Percentiles rank a stretch among this genome's conserved stretches.
Evolutionary conservation across 345 rosid species (phyloP).

Genomic region (Salix viminalis): DNA sequence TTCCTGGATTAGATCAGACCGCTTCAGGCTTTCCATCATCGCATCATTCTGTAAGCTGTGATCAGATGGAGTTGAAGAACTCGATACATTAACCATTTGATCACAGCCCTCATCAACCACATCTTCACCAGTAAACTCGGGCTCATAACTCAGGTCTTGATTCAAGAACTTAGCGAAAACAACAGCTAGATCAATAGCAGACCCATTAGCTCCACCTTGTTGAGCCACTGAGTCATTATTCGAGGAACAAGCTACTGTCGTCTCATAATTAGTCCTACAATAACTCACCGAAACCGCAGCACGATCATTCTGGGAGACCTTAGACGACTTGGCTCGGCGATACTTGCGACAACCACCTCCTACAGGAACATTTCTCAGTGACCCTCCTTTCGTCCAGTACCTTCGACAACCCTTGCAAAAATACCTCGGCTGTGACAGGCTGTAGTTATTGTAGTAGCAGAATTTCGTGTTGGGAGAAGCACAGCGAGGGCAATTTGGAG

Average conservation of each 20-base stretch:
- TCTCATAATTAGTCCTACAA: conserved; percentile 15
- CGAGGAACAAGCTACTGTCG: neutral
- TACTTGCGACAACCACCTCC: conserved; percentile 85
- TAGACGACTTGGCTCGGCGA: conserved; percentile 45
- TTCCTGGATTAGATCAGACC: conserved; percentile 3
- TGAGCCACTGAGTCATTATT: neutral
- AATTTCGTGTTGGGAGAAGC: conserved; percentile 83
- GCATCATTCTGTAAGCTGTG: conserved; percentile 8
- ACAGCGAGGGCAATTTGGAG: conserved; percentile 84
- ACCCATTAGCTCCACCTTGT: neutral
- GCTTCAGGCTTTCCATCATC: conserved; percentile 10
- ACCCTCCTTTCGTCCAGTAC: conserved; percentile 92
- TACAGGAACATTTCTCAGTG: conserved; percentile 72
- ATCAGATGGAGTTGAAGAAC: conserved; percentile 14
- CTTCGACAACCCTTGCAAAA: conserved; percentile 78
- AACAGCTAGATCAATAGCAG: conserved; percentile 63
- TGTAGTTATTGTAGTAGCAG: conserved; percentile 90
- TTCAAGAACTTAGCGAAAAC: conserved; percentile 70
- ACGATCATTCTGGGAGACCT: conserved; percentile 25
- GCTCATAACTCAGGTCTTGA: conserved; percentile 18
- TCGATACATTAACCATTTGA: neutral
- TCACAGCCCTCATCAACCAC: neutral
- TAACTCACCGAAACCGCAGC: neutral
- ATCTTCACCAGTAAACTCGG: conserved; percentile 7
- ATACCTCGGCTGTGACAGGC: conserved; percentile 86